Evolutionary conservation across 495 filamentous ascomycete species (phyloP), one percentile per base, ranked within the genome.

Genomic region (Trichocladium uniseriatum): DNA sequence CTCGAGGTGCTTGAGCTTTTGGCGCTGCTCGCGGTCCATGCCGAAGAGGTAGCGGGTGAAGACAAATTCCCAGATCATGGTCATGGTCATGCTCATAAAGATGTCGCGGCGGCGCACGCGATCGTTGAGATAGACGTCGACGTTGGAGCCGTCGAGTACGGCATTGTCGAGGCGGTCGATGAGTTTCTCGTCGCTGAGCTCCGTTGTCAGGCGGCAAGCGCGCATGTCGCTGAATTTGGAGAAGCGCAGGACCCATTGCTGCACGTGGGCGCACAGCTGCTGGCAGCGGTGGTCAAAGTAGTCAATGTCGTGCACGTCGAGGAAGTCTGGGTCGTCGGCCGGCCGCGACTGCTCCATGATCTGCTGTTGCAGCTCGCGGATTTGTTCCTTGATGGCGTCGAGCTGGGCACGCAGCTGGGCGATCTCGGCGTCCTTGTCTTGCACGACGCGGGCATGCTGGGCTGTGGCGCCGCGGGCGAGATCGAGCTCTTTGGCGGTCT

Each of bases 21-120:
- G 90, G 21, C 94, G 84, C 61, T 98, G 90, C 61, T 95, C 92
- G 43, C 89, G 79, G 67, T 96, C 91, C 87, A 97, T 92, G 53
- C 94, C 92, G 60, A 98, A 97, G 31, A 98, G 80, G 61, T 97
- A 98, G 48, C 94, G 83, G 10, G 89, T 94, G 66, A 98, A 98
- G 61, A 98, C 82, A 59, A 86, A 95, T 62, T 97, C 91, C 88
- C 89, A 96, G 31, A 97, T 80, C 87, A 98, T 94, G 38, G 82
- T 89, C 89, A 96, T 97, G 53, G 89, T 83, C 55, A 97, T 86
- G 20, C 87, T 89, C 86, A 95, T 95, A 70, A 97, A 94, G 29
- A 96, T 84, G 68, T 95, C 87, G 31, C 89, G 80, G 43, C 92
- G 81, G 50, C 79, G 79, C 44, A 92, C 83, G 37, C 94, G 84